phyloP scores from a whole-genome alignment of 495 filamentous ascomycete genomes.

The Xylaria castorea region DNA sequence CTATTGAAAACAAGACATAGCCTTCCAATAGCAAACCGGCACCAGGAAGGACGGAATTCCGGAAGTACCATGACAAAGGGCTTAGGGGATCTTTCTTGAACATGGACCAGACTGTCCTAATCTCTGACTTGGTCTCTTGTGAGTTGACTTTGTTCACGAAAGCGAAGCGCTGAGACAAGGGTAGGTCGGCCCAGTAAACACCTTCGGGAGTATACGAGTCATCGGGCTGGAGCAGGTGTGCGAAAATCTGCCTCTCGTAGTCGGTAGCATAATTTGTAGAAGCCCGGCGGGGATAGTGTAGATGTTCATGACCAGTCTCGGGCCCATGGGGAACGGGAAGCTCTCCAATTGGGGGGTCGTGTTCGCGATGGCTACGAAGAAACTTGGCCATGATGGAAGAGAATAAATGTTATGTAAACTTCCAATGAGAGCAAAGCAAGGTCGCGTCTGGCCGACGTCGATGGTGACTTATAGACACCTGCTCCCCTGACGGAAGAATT shows the following conservation, averaged over 20 bases:
- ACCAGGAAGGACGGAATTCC: slow-evolving; percentile 87
- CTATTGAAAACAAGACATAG: slow-evolving; percentile 94
- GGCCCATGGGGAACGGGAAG: slow-evolving; percentile 59
- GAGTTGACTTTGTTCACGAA: slow-evolving; percentile 76
- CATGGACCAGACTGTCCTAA: slow-evolving; percentile 73
- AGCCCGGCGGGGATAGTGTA: slow-evolving; percentile 44
- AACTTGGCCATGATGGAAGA: slow-evolving; percentile 40
- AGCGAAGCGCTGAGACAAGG: slow-evolving; percentile 64
- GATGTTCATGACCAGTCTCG: slow-evolving; percentile 50
- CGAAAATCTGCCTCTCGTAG: slow-evolving; percentile 74
- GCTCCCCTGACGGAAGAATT: neutral
- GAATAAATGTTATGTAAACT: slow-evolving; percentile 22
- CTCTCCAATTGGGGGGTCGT: slow-evolving; percentile 50
- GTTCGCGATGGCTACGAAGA: slow-evolving; percentile 48
- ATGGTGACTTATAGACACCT: slow-evolving; percentile 7
- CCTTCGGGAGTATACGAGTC: slow-evolving; percentile 83
- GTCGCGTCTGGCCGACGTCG: neutral
- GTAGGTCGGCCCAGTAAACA: slow-evolving; percentile 88
- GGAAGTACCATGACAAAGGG: slow-evolving; percentile 81
- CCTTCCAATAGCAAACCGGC: slow-evolving; percentile 88
- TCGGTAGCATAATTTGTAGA: slow-evolving; percentile 55
- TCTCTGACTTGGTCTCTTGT: slow-evolving; percentile 68
- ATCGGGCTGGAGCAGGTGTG: slow-evolving; percentile 75
- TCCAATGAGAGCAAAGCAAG: neutral
- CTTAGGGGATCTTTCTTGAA: slow-evolving; percentile 79